phyloP scores from a whole-genome alignment of 768 basidiomycete genomes.

The Coprinellus aureogranulatus region DNA sequence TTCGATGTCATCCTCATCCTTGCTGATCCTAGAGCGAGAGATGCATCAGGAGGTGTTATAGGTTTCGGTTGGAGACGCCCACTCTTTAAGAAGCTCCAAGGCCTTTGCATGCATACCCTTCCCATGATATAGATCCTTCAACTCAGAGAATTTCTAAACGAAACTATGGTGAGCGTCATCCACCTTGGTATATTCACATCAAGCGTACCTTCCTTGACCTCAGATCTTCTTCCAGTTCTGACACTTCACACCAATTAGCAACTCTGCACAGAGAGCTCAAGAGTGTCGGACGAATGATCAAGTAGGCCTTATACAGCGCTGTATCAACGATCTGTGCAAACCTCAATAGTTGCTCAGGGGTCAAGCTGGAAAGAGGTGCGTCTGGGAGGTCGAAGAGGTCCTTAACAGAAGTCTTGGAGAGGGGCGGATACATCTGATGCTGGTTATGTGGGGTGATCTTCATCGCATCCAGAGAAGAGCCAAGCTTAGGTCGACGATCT shows the following conservation, averaged over 20 bases:
- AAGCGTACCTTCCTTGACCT: conserved; percentile 67
- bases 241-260: conserved; percentile 96
- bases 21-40: conserved; percentile 86
- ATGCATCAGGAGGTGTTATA: too few relatives aligned
- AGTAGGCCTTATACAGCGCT: conserved; percentile 89
- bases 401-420: conserved; percentile 69
- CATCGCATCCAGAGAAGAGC: conserved; percentile 69
- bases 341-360: conserved; percentile 80
- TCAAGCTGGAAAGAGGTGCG: conserved; percentile 64
- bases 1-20: conserved; percentile 69
- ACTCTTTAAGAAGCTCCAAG: conserved; percentile 81
- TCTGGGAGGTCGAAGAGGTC: conserved; percentile 81
- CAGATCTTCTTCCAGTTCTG: conserved; percentile 72
- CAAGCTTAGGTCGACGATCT: conserved; percentile 85
- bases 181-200: neutral
- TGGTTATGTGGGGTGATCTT: conserved; percentile 64
- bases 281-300: conserved; percentile 76
- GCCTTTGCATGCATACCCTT: conserved; percentile 96
- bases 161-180: neutral
- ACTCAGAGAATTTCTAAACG: conserved; percentile 81
- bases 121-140: conserved; percentile 88
- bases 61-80: conserved; percentile 23
- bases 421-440: conserved; percentile 62
- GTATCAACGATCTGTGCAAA: conserved; percentile 95
- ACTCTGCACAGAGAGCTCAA: conserved; percentile 86